Conservation (phyloP, 768 basidiomycete genomes). For the Lentinula detonsa region DNA sequence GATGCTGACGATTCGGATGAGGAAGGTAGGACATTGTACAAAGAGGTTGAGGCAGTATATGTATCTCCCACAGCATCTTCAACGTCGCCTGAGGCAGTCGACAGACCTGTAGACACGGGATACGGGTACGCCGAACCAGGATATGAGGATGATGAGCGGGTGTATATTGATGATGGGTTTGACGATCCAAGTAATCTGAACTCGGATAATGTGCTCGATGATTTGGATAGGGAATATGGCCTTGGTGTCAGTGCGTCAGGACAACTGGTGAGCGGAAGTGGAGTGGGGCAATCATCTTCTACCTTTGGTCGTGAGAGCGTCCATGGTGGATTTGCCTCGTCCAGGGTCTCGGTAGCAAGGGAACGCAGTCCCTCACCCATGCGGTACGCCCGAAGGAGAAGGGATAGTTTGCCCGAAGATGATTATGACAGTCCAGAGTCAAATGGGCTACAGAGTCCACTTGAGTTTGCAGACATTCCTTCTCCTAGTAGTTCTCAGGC, state of each 20-base stretch:
- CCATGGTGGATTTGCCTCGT: not conserved
- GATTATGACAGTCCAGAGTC: not conserved
- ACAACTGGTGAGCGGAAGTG: not conserved
- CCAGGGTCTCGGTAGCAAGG: not conserved
- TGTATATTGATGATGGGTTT: slow-evolving; percentile 6
- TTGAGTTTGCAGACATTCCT: not conserved
- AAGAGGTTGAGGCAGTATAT: not conserved
- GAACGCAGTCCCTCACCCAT: slow-evolving; percentile 3
- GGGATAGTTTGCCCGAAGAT: slow-evolving; percentile 3
- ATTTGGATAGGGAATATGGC: not conserved
- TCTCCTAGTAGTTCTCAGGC: not conserved
- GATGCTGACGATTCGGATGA: slow-evolving; percentile 5
- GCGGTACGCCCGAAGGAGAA: slow-evolving; percentile 1
- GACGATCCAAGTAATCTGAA: not conserved
- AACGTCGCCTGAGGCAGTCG: not conserved
- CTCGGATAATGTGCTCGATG: not conserved
- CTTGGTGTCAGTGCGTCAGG: not conserved
- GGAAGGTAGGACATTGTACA: not conserved
- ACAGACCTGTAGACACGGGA: not conserved
- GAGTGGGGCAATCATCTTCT: not conserved
- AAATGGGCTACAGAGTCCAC: not conserved
- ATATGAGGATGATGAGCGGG: slow-evolving; percentile 7
- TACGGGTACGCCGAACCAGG: slow-evolving; percentile 4
- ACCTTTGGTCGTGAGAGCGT: not conserved
- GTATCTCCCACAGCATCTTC: not conserved